These are phyloP conservation scores for Pseudocohnilembus persalinus DNA, from an alignment of 169 alveolate genomes.

Conservation along the genomic window DNA sequence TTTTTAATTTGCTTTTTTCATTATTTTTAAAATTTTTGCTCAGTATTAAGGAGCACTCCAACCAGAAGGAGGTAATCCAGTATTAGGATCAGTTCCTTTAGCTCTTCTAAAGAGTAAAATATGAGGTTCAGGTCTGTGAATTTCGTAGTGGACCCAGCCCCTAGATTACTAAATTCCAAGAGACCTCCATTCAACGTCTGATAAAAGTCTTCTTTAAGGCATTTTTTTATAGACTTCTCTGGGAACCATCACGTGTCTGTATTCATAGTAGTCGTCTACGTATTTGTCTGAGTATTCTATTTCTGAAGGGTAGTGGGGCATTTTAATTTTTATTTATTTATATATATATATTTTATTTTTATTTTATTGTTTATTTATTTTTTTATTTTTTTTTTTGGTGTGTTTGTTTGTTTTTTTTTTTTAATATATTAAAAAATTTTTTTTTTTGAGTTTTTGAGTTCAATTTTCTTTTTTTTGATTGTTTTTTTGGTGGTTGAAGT, in stretches of 20 bases:
- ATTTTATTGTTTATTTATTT: not conserved
- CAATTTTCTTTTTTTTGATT: too few relatives aligned
- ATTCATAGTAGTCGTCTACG: constrained; percentile 85
- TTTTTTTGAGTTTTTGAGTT: too few relatives aligned
- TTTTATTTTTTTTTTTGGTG: too few relatives aligned
- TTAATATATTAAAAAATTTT: too few relatives aligned
- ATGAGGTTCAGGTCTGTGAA: constrained; percentile 92
- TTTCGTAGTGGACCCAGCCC: constrained; percentile 88
- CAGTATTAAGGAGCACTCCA: constrained; percentile 53
- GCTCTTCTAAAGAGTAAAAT: constrained; percentile 92
- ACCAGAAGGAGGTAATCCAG: constrained; percentile 70
- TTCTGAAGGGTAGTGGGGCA: constrained; percentile 87
- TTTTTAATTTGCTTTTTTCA: not conserved
- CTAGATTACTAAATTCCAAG: constrained; percentile 78
- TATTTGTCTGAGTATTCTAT: constrained; percentile 90
- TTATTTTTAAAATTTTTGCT: too few relatives aligned
- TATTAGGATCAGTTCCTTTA: constrained; percentile 89
- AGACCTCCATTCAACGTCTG: constrained; percentile 83
- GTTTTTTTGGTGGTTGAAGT: too few relatives aligned
- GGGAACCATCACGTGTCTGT: constrained; percentile 85
- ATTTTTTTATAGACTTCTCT: constrained; percentile 67
- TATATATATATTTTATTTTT: too few relatives aligned
- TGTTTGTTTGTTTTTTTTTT: not conserved
- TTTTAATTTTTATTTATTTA: too few relatives aligned
- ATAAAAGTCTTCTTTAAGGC: constrained; percentile 55